A percentile compares a stretch with the other conserved stretches of the same genome.
Conservation (phyloP, 345 rosid genomes). For the Arabis alpina region DNA sequence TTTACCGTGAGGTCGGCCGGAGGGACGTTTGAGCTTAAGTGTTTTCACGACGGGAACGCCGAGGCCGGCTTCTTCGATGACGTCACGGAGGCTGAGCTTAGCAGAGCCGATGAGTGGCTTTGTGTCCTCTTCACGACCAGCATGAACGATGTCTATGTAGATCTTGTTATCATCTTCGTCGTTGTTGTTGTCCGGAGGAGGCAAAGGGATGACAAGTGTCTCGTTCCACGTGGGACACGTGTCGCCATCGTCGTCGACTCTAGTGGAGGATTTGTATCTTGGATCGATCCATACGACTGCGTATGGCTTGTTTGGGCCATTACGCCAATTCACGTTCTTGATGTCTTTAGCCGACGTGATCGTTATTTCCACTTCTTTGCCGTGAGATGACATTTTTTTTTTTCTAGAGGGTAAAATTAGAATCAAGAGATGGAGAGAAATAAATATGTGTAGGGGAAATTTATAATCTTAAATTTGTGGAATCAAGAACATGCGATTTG, state of each 20-base stretch:
- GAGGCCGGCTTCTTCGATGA: slow-evolving; percentile 60
- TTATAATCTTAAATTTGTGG: not conserved
- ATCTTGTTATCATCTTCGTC: slow-evolving; percentile 48
- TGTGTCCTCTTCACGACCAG: slow-evolving; percentile 65
- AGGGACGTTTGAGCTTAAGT: slow-evolving; percentile 79
- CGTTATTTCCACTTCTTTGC: slow-evolving; percentile 57
- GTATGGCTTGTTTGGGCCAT: slow-evolving; percentile 67
- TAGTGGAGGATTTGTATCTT: slow-evolving; percentile 53
- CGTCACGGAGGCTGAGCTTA: slow-evolving; percentile 59
- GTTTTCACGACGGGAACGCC: slow-evolving; percentile 45
- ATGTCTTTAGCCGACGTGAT: slow-evolving; percentile 68
- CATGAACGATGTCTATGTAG: slow-evolving; percentile 72
- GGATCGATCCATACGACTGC: slow-evolving; percentile 81
- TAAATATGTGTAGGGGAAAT: not conserved
- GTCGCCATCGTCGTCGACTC: slow-evolving; percentile 69
- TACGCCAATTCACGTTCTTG: slow-evolving; percentile 91
- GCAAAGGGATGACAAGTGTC: slow-evolving; percentile 53
- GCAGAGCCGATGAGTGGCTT: slow-evolving; percentile 87
- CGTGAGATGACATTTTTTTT: slow-evolving; percentile 19
- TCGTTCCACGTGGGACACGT: slow-evolving; percentile 69
- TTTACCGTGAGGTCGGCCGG: slow-evolving; percentile 90
- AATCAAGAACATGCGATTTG: slow-evolving; percentile 24
- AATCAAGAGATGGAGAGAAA: not conserved
- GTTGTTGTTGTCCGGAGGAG: slow-evolving; percentile 39
- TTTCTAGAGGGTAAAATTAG: not conserved